Base-by-base conservation (phyloP, 2,329 filamentous ascomycete species). In the Claviceps purpurea region DNA sequence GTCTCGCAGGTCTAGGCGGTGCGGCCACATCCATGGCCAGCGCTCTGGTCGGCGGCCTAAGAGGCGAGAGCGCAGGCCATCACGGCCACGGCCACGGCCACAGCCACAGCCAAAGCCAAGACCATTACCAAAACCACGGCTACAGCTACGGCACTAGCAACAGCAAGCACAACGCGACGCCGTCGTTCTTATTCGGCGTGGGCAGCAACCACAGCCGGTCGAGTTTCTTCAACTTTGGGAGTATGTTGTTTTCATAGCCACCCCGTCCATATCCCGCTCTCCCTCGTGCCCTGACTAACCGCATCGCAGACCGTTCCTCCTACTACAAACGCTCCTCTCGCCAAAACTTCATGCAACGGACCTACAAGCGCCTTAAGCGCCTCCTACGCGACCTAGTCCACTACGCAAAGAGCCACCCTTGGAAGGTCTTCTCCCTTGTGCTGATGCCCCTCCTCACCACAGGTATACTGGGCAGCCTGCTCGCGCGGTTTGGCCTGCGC, bases 401-500 rank as follows among this genome's bases (percentile, higher is more conserved):
- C 65, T 95, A 91, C 70, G 85, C 87, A 61, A 85, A 87, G 64
- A 77, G 81, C 40, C 85, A 96, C 70, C 91, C 90, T 0, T 71
- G 89, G 64, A 94, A 94, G 70, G 87, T 95, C 47, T 87, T 96
- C 72, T 75, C 87, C 73, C 78, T 89, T 56, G 84, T 95, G 56
- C 78, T 96, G 61, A 81, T 96, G 78, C 91, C 91, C 10, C 76
- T 97, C 53, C 73, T 96, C 61, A 89, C 85, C 1, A 88, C 88
- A 50, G 91, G 91, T 37, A 85, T 87, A 30, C 70, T 96, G 58
- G 83, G 83, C 8, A 87, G 85, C 47, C 73, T 96, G 45, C 77
- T 95, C 46, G 79, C 80, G 40, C 81, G 83, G 63, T 86, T 96
- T 66, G 90, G 90, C 22, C 73, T 97, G 55, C 77, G 84, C 56